Evolutionary conservation across 2,329 filamentous ascomycete genomes (phyloP).

Genomic region (Emmonsiellopsis sp.): DNA sequence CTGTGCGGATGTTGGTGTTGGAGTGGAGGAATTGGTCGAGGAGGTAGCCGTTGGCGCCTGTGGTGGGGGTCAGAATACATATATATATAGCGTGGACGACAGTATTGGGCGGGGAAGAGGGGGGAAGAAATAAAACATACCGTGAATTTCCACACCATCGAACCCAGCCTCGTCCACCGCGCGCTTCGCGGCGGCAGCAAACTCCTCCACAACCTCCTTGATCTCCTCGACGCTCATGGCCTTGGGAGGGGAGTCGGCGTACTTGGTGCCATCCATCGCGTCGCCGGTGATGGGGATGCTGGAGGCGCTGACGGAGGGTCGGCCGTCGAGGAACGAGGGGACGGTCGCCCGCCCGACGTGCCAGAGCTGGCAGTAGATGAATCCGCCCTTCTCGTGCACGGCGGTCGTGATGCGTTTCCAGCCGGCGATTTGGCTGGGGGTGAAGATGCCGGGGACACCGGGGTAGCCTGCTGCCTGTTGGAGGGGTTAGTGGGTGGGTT

Average conservation of each 20-base stretch:
- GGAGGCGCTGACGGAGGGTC: slow-evolving; percentile 28
- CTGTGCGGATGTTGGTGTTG: slow-evolving; percentile 38
- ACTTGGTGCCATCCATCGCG: slow-evolving; percentile 5
- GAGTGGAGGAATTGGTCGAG: slow-evolving; percentile 44
- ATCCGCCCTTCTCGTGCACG: slow-evolving; percentile 53
- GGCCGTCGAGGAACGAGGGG: slow-evolving; percentile 23
- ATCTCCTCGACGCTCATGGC: slow-evolving; percentile 35
- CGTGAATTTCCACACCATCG: slow-evolving; percentile 43
- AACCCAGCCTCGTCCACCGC: slow-evolving; percentile 45
- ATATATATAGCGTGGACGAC: not conserved
- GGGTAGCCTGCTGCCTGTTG: slow-evolving; percentile 38
- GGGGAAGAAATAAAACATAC: not conserved
- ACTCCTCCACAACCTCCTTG: slow-evolving; percentile 30
- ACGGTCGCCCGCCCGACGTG: slow-evolving; percentile 48
- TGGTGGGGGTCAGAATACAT: too few relatives aligned
- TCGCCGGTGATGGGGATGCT: slow-evolving; percentile 28
- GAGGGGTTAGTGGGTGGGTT: slow-evolving; percentile 14
- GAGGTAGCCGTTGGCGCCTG: slow-evolving; percentile 39
- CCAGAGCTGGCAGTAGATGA: slow-evolving; percentile 56
- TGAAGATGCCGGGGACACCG: slow-evolving; percentile 51
- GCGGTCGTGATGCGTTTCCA: slow-evolving; percentile 54
- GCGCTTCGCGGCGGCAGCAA: slow-evolving; percentile 37
- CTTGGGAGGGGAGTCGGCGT: slow-evolving; percentile 17
- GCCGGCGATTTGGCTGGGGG: slow-evolving; percentile 43
- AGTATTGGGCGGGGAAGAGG: not conserved